Evolutionary conservation across 2,329 filamentous ascomycete species (phyloP), one percentile per base, ranked within the genome.

Genomic region (Aureobasidium leucospermi): DNA sequence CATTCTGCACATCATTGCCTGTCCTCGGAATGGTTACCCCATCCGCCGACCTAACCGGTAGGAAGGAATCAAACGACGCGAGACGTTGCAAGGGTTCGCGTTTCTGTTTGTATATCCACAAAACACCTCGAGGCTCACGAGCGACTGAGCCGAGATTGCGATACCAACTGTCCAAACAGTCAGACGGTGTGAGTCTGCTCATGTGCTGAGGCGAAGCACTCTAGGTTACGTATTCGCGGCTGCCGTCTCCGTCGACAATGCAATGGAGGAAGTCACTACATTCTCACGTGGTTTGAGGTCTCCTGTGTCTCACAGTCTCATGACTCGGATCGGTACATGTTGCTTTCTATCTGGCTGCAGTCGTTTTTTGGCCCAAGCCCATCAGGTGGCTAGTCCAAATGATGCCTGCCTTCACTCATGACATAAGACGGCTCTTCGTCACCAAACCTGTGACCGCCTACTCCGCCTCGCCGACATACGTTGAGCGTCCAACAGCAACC

Each of bases 121-220:
- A 55, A 57, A 57, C 52, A 57, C 32, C 47, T 23, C 23, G 23
- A 23, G 23, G 23, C 31, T 32, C 36, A n/a, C 39, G 31, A 57
- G 52, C 52, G 41, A 57, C 23, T 38, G 31, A 57, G 31, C 52
- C n/a, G 52, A 57, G 52, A 57, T 57, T 57, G 52, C 52, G 52
- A 57, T 57, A 57, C 31, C 52, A 57, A 57, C 52, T 57, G 52
- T 57, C 16, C 52, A 57, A 57, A 57, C 52, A 45, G 52, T 57
- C 52, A 6, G 39, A 32, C 52, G 39, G 52, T 32, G 8, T 29
- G 23, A 46, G 51, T 43, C 31, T 57, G 52, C 42, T 41, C 51
- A 41, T n/a, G 34, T 52, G 38, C 49, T 52, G 49, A 52, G 51
- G 51, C 51, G 51, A 42, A 55, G 51, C 51, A 34, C 28, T 4